Base-by-base conservation (phyloP, 208 protist species). In the Crithidia brevicula region DNA sequence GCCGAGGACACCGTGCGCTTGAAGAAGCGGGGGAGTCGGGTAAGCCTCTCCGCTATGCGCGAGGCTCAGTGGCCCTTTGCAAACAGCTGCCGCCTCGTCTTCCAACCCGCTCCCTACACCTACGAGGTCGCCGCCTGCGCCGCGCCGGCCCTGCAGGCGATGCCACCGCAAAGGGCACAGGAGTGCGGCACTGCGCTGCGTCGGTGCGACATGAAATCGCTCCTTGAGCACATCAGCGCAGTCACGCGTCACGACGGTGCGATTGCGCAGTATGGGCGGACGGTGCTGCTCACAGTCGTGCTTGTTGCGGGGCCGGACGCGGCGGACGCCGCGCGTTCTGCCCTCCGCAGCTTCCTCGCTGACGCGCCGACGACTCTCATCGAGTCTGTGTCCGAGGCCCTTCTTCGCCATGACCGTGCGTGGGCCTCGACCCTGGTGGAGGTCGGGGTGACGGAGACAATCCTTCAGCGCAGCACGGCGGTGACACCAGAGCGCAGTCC, bases 91-190 rank as follows among this genome's bases (percentile, higher is more conserved):
- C 74, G 81, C 33, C 68, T 95, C 18, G 81, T 93, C 49, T 91
- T 93, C 62, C 90, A 95, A 71, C 82, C 85, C 9, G 67, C 92
- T 9, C 87, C 90, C 23, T 85, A 47, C 50, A 36, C 52, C 9
- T 84, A 62, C 27, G 30, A 27, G 53, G 74, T 61, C 31, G 65
- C 51, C 46, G 34, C 30, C 28, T 38, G 31, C 36, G 34, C 18
- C 34, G 42, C 33, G 42, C 70, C 70, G 47, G 61, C 61, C 0
- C 36, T 75, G 43, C 70, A 59, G 34, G 27, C 56, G 16, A n/a
- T 64, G 45, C 5, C 61, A 10, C 2, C 22, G 5, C n/a, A 23
- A 27, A 59, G 61, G 0, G 54, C 60, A 5, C 15, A 45, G 6
- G 70, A 62, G 61, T 54, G 46, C 20, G 33, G 20, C 0, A 16